These are phyloP conservation scores for Pittosporum tobira DNA, from an alignment of 129 eudicot genomes.

Conservation along the genomic window DNA sequence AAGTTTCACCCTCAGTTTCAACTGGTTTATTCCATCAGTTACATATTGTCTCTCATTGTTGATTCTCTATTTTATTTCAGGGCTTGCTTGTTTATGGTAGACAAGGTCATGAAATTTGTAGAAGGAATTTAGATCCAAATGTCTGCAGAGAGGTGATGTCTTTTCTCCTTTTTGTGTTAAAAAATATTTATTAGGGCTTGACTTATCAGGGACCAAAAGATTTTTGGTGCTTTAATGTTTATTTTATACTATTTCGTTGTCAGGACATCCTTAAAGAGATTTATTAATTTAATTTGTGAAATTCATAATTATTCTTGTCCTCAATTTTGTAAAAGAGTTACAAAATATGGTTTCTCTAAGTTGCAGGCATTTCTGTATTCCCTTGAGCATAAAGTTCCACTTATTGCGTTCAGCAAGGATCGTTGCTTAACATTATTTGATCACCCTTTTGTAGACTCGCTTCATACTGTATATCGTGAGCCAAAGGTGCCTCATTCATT, in stretches of 20 bases:
- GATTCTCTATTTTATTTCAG: conserved; percentile 29
- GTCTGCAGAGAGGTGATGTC: conserved; percentile 74
- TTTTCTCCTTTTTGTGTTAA: neutral
- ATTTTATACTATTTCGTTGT: neutral
- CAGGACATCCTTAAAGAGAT: neutral
- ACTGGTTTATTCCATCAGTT: neutral
- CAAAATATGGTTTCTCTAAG: neutral
- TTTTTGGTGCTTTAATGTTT: neutral
- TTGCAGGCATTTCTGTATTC: conserved; percentile 78
- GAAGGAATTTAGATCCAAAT: conserved; percentile 53
- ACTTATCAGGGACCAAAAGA: conserved; percentile 2
- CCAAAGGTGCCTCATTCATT: conserved; percentile 52
- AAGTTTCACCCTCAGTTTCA: neutral
- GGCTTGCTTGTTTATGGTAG: conserved; percentile 94
- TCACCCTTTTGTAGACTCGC: conserved; percentile 81
- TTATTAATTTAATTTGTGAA: neutral
- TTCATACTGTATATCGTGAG: conserved; percentile 78
- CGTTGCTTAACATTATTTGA: conserved; percentile 76
- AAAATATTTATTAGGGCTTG: neutral
- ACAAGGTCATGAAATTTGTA: conserved; percentile 77
- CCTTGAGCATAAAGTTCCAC: conserved; percentile 61
- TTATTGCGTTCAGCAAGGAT: conserved; percentile 83
- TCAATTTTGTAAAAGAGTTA: neutral
- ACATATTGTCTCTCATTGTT: conserved; percentile 1
- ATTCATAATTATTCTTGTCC: neutral